Percentiles rank a stretch among this genome's conserved stretches.
Conservation (phyloP, 2,329 filamentous ascomycete species). For the Lachnellula subtilissima region DNA sequence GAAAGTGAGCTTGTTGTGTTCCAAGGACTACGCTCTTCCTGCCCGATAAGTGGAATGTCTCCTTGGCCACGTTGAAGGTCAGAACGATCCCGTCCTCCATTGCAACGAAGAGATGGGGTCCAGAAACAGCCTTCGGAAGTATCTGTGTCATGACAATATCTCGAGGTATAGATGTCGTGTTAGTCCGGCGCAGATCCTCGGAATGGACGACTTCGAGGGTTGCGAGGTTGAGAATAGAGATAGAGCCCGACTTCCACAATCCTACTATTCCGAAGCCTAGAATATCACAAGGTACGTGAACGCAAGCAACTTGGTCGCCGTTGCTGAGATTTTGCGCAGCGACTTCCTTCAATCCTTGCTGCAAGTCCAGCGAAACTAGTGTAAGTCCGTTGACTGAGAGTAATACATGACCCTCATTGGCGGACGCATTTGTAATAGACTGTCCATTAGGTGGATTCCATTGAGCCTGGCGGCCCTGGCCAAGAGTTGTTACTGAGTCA, state of each 20-base stretch:
- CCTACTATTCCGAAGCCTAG: slow-evolving; percentile 70
- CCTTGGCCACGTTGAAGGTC: slow-evolving; percentile 67
- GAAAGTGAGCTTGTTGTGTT: slow-evolving; percentile 77
- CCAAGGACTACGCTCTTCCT: slow-evolving; percentile 82
- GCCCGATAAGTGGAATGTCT: slow-evolving; percentile 59
- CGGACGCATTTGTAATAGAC: slow-evolving; percentile 72
- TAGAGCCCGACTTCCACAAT: slow-evolving; percentile 78
- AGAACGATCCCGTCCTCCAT: slow-evolving; percentile 91
- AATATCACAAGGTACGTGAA: slow-evolving; percentile 65
- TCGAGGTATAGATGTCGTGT: slow-evolving; percentile 74
- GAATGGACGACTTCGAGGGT: slow-evolving; percentile 62
- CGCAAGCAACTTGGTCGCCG: slow-evolving; percentile 77
- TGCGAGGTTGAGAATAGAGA: slow-evolving; percentile 67
- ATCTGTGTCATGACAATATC: slow-evolving; percentile 77
- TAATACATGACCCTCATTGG: slow-evolving; percentile 64
- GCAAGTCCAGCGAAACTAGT: slow-evolving; percentile 64
- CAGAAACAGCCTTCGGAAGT: slow-evolving; percentile 52
- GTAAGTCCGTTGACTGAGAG: slow-evolving; percentile 72
- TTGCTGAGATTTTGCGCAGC: slow-evolving; percentile 56
- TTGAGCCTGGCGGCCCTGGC: slow-evolving; percentile 51
- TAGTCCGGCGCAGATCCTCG: slow-evolving; percentile 55
- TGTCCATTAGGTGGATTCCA: slow-evolving; percentile 51
- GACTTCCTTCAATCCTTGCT: slow-evolving; percentile 51
- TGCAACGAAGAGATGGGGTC: slow-evolving; percentile 77
- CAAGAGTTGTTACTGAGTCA: slow-evolving; percentile 55